Evolutionary conservation across 768 basidiomycete genomes (phyloP), one percentile per base, ranked within the genome.

Genomic region (Cystoderma amianthinum): DNA sequence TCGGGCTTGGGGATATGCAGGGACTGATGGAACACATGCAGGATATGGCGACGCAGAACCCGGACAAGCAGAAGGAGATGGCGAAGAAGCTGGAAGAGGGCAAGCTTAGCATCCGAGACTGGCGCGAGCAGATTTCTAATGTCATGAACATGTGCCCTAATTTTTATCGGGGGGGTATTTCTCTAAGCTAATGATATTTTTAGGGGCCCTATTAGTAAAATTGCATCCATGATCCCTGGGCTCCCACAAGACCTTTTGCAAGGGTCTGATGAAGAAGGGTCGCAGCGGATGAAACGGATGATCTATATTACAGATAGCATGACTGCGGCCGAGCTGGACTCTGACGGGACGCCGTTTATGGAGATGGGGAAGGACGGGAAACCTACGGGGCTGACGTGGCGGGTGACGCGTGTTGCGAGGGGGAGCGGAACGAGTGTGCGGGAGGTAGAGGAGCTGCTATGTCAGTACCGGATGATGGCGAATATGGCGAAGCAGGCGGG

Each of bases 1-100:
- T 99, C 19, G 96, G 96, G 16, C 71, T 97, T 56, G 96, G 96
- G 16, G 96, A 99, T 59, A 78, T 99, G 68, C 90, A 95, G 58
- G 95, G 95, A 13, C 69, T 99, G 7, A 88, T 98, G 81, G 95
- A 98, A 62, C 92, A 97, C 56, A 96, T 97, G 89, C 93, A 97
- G 58, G 96, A 96, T 59, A 69, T 95, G 30, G 91, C 90, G 0
- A 78, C 84, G 11, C 87, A 90, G 51, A 91, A 96, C 51, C 94
- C 95, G 1, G 95, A 97, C 58, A 87, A 92, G 59, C 90, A 97
- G 63, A 95, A 97, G 57, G 93, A 95, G 59, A 94, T 97, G 80
- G 86, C 88, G 16, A 95, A 96, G 72, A 96, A 95, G 64, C 78
- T 97, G 32, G 87, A 96, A 53, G 91, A 97, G 63, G 96, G 96